Conservation (phyloP, 139 green algal genomes). For the Micractinium conductrix region DNA sequence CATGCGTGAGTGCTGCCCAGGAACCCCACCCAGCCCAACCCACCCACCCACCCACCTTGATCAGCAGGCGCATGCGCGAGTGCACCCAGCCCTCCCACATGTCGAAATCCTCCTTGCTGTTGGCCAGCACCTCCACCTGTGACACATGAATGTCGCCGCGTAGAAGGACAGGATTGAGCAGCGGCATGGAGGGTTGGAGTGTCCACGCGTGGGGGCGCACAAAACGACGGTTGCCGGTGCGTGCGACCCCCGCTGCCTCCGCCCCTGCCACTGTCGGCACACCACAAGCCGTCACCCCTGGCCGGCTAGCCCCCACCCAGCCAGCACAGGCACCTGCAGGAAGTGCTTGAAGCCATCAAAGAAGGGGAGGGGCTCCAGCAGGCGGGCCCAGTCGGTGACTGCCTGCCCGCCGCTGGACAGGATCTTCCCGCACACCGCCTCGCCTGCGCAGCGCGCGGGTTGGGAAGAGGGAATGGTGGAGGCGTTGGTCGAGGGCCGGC, state of each 20-base stretch:
- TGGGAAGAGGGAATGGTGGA: background rate
- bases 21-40: background rate
- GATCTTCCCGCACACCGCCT: slow-evolving; percentile 64
- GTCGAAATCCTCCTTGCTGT: slow-evolving; percentile 72
- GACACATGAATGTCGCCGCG: too few species aligned
- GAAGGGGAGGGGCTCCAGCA: slow-evolving; percentile 81
- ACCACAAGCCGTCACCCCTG: too few species aligned
- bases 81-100: slow-evolving; percentile 91
- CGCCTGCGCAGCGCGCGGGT: slow-evolving; percentile 23
- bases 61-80: slow-evolving; percentile 82
- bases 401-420: slow-evolving; percentile 33
- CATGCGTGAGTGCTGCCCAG: too few species aligned
- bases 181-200: too few species aligned
- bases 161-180: too few species aligned
- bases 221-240: too few species aligned
- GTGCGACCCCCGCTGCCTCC: too few species aligned
- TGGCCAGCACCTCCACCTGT: slow-evolving; percentile 85
- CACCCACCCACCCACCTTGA: slow-evolving; percentile 30
- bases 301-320: too few species aligned
- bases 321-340: slow-evolving; percentile 64
- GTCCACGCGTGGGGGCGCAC: too few species aligned
- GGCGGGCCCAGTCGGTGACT: slow-evolving; percentile 57
- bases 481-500: too few species aligned
- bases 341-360: slow-evolving; percentile 86
- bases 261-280: too few species aligned